Percentiles rank a stretch among this genome's conserved stretches.
These are phyloP conservation scores for Silene uniflora DNA, from an alignment of 148 eudicot species.

Conservation along the genomic window DNA sequence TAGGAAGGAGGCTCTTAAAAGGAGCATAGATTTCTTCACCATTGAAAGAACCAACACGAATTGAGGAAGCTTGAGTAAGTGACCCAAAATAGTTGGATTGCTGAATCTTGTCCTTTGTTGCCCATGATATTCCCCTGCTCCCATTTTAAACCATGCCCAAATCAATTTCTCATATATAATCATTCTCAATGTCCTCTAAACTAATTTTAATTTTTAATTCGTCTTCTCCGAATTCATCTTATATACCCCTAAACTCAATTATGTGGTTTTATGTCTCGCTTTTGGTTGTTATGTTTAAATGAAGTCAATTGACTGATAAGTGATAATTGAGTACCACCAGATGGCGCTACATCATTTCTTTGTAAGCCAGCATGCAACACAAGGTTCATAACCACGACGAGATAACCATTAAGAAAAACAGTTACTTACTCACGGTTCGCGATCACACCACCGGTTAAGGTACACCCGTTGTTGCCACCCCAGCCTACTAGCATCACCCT, in stretches of 20 bases:
- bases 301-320: not conserved
- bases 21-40: constrained; percentile 99
- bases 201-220: too few species aligned
- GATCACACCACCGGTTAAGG: constrained; percentile 87
- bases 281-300: not conserved
- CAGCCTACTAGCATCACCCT: constrained; percentile 99
- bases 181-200: not conserved
- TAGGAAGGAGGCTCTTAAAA: constrained; percentile 93
- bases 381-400: not conserved
- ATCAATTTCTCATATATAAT: not conserved
- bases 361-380: not conserved
- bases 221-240: too few species aligned
- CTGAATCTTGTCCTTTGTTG: constrained; percentile 91
- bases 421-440: constrained; percentile 86
- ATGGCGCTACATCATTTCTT: too few species aligned
- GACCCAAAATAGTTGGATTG: constrained; percentile 95
- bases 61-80: constrained; percentile 87
- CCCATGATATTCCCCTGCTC: constrained; percentile 96
- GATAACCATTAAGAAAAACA: not conserved
- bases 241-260: too few species aligned
- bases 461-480: constrained; percentile 97
- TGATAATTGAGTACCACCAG: not conserved
- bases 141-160: not conserved
- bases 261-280: too few species aligned
- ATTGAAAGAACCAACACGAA: constrained; percentile 89